Evolutionary conservation across 768 basidiomycete species (phyloP), one percentile per base, ranked within the genome.

Genomic region (Trametes maxima): DNA sequence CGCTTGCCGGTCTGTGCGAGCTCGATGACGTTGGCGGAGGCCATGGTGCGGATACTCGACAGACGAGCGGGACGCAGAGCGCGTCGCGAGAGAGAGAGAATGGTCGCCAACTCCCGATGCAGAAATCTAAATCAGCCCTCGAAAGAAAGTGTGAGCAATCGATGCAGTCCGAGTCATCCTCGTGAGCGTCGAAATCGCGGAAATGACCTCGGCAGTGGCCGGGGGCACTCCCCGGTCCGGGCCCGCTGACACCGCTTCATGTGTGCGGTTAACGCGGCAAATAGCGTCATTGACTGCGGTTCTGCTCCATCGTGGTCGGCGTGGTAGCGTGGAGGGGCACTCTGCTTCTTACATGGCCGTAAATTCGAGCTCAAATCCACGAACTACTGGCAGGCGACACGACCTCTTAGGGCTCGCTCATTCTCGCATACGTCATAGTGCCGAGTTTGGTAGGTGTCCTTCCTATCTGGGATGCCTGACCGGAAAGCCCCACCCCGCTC

Each of bases 1-100:
- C 97, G 85, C 75, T 98, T 99, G 69, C 83, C 92, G 16, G 96
- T 98, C 94, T 98, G 75, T 21, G 62, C 67, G 54, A 68, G 67
- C 60, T 68, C 67, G 53, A 68, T 68, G 14, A 57, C 64, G 62
- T 63, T 64, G 40, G 64, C 62, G 43, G 67, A 63, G 43, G 67
- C 67, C 67, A 68, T 68, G 36, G 59, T 51, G 52, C 58, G 54
- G 21, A 39, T 56, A 60, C 61, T 65, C 61, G 59, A 45, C n/a
- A 60, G 46, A 45, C 61, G 64, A 62, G 67, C 37, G 36, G 57
- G 64, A 62, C 67, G 67, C 44, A 45, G 21, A 60, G 53, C 48
- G 59, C 59, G 67, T 59, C 64, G 43, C 64, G 59, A 60, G 52
- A 68, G 59, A 59, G 59, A 56, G 49, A 68, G 64, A 65, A 68